phyloP scores from a whole-genome alignment of 2,329 filamentous ascomycete genomes.

The Aspergillus costaricaensis region DNA sequence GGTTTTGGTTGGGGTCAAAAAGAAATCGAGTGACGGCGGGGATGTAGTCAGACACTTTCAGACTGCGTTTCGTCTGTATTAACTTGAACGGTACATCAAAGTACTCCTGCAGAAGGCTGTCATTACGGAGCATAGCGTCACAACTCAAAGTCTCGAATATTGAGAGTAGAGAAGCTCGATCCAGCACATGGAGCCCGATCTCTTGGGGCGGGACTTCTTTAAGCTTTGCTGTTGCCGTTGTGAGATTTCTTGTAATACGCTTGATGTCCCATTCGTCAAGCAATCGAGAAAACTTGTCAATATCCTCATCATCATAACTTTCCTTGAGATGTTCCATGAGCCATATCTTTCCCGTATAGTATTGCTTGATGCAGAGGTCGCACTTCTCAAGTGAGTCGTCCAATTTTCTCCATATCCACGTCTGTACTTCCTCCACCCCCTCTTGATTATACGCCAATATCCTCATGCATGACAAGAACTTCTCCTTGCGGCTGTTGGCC shows the following conservation, averaged over 20 bases:
- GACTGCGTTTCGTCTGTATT: conserved; percentile 74
- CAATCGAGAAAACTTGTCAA: conserved; percentile 55
- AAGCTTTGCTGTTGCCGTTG: conserved; percentile 58
- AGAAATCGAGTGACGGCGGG: conserved; percentile 84
- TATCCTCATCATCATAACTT: conserved; percentile 51
- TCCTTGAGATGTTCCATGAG: conserved; percentile 65
- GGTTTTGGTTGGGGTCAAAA: conserved; percentile 68
- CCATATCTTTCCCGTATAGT: conserved; percentile 68
- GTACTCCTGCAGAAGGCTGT: conserved; percentile 54
- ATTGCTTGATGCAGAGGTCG: conserved; percentile 70
- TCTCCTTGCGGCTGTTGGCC: conserved; percentile 58
- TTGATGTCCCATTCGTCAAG: conserved; percentile 63
- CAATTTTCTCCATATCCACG: conserved; percentile 60
- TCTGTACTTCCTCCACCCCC: conserved; percentile 60
- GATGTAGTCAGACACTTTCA: conserved; percentile 73
- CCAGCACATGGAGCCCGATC: conserved; percentile 54
- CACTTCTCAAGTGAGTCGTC: conserved; percentile 64
- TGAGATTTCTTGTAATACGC: conserved; percentile 62
- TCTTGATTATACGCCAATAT: conserved; percentile 68
- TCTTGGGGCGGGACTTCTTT: conserved; percentile 52
- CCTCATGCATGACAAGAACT: conserved; percentile 67
- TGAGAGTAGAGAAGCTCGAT: conserved; percentile 68
- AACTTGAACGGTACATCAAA: conserved; percentile 84
- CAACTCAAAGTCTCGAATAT: conserved; percentile 89
- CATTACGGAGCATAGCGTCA: conserved; percentile 68